Conservation (phyloP, 2,329 filamentous ascomycete genomes). For the Albifimbria verrucaria region DNA sequence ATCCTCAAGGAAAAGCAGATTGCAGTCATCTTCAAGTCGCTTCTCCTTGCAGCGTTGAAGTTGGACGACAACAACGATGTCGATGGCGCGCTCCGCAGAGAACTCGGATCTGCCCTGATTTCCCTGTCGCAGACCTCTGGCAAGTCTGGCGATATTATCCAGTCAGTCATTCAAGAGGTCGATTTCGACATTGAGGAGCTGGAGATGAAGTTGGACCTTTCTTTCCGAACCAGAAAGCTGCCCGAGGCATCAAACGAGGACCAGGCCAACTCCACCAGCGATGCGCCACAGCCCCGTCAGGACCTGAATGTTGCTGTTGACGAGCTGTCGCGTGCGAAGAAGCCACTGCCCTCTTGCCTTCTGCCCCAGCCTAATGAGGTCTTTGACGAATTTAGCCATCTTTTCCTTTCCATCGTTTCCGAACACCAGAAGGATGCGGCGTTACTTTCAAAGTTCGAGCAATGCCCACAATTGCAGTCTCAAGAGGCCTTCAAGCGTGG, state of each 20-base stretch:
- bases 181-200: conserved; percentile 71
- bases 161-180: conserved; percentile 62
- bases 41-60: conserved; percentile 59
- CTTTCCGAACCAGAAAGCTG: conserved; percentile 57
- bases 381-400: conserved; percentile 56
- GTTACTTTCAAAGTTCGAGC: conserved; percentile 49
- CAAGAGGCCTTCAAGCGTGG: conserved; percentile 54
- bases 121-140: conserved; percentile 58
- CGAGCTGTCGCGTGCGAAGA: conserved; percentile 33
- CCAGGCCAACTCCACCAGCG: conserved; percentile 27
- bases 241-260: conserved; percentile 49
- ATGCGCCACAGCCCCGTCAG: conserved; percentile 24
- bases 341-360: conserved; percentile 48
- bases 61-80: conserved; percentile 53
- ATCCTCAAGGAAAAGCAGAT: conserved; percentile 62
- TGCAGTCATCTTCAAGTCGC: conserved; percentile 61
- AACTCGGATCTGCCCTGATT: conserved; percentile 65
- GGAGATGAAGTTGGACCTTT: conserved; percentile 70
- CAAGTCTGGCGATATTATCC: conserved; percentile 60
- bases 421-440: conserved; percentile 35
- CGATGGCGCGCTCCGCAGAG: conserved; percentile 55
- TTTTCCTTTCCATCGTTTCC: conserved; percentile 54
- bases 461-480: conserved; percentile 51
- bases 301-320: conserved; percentile 37
- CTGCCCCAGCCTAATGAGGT: conserved; percentile 45